These are phyloP conservation scores for Sclerotiophoma versabilis DNA, from an alignment of 2,329 filamentous ascomycete genomes.

Conservation along the genomic window DNA sequence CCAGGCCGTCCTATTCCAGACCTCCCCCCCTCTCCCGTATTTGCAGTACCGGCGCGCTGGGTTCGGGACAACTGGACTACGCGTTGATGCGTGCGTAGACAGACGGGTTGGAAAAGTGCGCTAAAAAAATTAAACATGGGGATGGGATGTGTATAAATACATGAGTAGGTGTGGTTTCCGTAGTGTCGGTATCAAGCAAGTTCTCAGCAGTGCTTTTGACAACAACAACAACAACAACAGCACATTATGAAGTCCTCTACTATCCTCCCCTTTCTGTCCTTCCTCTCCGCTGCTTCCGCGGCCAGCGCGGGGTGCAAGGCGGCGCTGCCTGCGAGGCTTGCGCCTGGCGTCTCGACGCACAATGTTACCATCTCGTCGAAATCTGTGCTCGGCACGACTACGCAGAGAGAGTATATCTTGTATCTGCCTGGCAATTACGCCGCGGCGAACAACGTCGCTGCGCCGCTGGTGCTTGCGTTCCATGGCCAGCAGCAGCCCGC, in stretches of 20 bases:
- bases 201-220: too few species aligned
- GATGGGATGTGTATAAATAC: too few species aligned
- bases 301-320: conserved; percentile 26
- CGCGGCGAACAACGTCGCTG: conserved; percentile 20
- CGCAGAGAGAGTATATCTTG: conserved; percentile 25
- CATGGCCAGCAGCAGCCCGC: conserved; percentile 31
- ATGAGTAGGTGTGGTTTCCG: too few species aligned
- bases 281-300: not conserved
- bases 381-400: conserved; percentile 22
- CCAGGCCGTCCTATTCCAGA: not conserved
- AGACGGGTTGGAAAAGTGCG: too few species aligned
- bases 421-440: conserved; percentile 26
- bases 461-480: conserved; percentile 29
- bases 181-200: too few species aligned
- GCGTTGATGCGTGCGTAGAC: too few species aligned
- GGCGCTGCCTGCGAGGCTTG: conserved; percentile 16
- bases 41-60: not conserved
- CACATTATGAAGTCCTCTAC: not conserved
- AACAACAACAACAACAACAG: not conserved
- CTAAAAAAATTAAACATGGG: too few species aligned
- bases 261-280: not conserved
- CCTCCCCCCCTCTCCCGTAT: too few species aligned
- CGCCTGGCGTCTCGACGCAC: conserved; percentile 25
- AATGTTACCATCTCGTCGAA: conserved; percentile 29
- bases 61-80: too few species aligned